Evolutionary conservation across 176 grass and related monocot genomes (phyloP).

Genomic region (Musa beccarii): DNA sequence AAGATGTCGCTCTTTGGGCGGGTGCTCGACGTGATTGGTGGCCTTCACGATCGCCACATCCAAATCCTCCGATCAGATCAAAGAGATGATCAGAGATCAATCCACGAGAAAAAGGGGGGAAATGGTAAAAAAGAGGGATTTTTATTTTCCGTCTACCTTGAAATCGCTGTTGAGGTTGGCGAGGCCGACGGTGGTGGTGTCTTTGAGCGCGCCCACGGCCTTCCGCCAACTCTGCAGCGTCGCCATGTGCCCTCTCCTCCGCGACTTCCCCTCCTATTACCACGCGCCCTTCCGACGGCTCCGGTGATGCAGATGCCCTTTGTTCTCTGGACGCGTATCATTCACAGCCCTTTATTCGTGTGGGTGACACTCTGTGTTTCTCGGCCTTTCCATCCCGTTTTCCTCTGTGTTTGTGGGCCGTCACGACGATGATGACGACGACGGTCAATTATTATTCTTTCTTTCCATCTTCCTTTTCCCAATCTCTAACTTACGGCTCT

Average conservation of each 20-base stretch:
- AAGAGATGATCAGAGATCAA: conserved; percentile 3
- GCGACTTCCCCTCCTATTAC: not conserved
- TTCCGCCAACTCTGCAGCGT: conserved; percentile 80
- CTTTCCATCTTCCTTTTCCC: not conserved
- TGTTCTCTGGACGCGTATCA: not conserved
- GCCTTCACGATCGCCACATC: conserved; percentile 96
- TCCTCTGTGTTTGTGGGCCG: not conserved
- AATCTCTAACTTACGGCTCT: not conserved
- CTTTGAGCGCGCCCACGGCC: conserved; percentile 91
- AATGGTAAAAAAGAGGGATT: not conserved
- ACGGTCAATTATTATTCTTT: not conserved
- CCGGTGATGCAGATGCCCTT: not conserved
- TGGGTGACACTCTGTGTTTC: not conserved
- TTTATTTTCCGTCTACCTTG: conserved; percentile 35
- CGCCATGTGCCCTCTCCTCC: conserved; percentile 43
- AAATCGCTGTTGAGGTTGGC: conserved; percentile 96
- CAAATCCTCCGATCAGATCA: conserved; percentile 51
- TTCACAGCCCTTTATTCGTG: not conserved
- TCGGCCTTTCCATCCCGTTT: not conserved
- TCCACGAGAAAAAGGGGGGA: not conserved
- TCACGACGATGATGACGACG: not conserved
- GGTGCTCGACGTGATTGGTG: conserved; percentile 82
- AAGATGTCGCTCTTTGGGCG: conserved; percentile 86
- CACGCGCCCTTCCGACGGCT: not conserved
- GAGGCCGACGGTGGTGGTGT: conserved; percentile 78